These are phyloP conservation scores for Pleurotus salmoneostramineus DNA, from an alignment of 768 basidiomycete genomes.

Conservation along the genomic window DNA sequence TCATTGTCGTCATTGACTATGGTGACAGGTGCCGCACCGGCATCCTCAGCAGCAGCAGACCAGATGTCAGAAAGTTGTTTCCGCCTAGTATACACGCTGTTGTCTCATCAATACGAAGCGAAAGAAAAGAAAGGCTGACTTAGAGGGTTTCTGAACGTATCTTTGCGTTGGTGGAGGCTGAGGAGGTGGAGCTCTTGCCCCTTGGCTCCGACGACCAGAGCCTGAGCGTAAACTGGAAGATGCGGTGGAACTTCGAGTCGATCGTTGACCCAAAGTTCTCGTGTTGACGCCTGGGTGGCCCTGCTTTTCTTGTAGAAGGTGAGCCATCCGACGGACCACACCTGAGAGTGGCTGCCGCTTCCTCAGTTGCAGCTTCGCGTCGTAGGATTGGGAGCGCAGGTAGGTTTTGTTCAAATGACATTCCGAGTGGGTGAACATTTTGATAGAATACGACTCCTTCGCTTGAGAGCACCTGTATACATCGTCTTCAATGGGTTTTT, in stretches of 20 bases:
- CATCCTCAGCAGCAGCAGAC: conserved; percentile 21
- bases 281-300: neutral
- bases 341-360: neutral
- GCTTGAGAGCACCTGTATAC: conserved; percentile 21
- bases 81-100: conserved; percentile 9
- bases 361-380: conserved; percentile 33
- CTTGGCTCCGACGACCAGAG: neutral
- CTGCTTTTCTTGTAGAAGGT: conserved; percentile 14
- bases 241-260: neutral
- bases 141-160: neutral
- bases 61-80: conserved; percentile 27
- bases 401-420: conserved; percentile 39
- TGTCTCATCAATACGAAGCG: neutral
- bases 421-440: conserved; percentile 34
- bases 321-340: conserved; percentile 16
- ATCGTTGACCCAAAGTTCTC: neutral
- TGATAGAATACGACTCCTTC: conserved; percentile 29
- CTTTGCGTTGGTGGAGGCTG: neutral
- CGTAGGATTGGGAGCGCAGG: conserved; percentile 38
- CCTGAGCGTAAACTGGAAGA: neutral
- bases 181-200: neutral
- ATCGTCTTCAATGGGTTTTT: conserved; percentile 28
- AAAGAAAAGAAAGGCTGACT: neutral
- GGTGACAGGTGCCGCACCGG: conserved; percentile 27
- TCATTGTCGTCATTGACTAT: conserved; percentile 39